These are phyloP conservation scores for Tetrapyrgos nigripes DNA, from an alignment of 1,284 basidiomycete species.

Conservation along the genomic window DNA sequence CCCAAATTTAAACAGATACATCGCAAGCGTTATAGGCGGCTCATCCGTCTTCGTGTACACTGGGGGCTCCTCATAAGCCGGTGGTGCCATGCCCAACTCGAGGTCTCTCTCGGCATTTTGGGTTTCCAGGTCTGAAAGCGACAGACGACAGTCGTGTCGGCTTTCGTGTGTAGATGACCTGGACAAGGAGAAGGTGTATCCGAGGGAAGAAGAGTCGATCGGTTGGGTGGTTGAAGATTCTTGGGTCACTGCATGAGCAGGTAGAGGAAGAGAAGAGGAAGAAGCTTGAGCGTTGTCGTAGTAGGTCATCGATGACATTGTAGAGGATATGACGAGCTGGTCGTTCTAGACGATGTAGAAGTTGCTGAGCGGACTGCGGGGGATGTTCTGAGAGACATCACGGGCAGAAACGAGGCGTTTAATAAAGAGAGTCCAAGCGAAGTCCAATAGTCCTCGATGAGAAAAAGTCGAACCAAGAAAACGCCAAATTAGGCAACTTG, in stretches of 20 bases:
- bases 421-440: neutral
- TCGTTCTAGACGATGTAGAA: neutral
- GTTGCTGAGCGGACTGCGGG: neutral
- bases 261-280: neutral
- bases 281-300: constrained; percentile 2
- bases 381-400: neutral
- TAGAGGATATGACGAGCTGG: neutral
- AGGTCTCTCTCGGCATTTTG: constrained; percentile 1
- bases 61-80: constrained; percentile 25
- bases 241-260: neutral
- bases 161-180: constrained; percentile 23
- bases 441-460: neutral
- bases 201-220: constrained; percentile 23
- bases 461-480: neutral
- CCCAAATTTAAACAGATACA: constrained; percentile 51
- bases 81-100: constrained; percentile 13
- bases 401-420: neutral
- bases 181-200: constrained; percentile 19
- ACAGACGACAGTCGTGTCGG: constrained; percentile 26
- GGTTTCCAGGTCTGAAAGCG: constrained; percentile 1
- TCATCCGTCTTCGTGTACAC: constrained; percentile 30
- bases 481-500: neutral
- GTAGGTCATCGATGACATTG: neutral
- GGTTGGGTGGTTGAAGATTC: constrained; percentile 12
- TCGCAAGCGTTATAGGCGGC: constrained; percentile 47